phyloP scores from a whole-genome alignment of 331 rosid genomes.

The Quercus lobata region DNA sequence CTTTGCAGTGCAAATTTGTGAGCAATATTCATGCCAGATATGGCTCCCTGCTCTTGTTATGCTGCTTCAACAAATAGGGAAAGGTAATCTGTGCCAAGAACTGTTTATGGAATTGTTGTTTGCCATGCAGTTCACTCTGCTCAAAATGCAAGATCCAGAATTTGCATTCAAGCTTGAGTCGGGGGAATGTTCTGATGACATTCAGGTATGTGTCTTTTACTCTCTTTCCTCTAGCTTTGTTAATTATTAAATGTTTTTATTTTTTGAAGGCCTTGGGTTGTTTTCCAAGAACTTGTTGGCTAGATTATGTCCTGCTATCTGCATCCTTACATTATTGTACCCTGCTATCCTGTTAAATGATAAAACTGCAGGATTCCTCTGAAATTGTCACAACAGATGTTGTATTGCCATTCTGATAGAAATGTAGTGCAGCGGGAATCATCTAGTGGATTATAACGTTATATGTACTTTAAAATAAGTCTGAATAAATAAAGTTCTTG shows the following conservation, averaged over 20 bases:
- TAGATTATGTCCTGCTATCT: background rate
- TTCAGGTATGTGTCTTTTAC: conserved; percentile 61
- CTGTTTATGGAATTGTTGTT: conserved; percentile 34
- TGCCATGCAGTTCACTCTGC: conserved; percentile 61
- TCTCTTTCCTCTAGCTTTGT: background rate
- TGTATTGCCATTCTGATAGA: background rate
- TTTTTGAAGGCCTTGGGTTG: background rate
- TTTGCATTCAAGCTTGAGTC: conserved; percentile 57
- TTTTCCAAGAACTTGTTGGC: background rate
- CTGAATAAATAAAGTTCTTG: background rate
- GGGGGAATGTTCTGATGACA: conserved; percentile 43
- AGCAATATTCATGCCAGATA: conserved; percentile 58
- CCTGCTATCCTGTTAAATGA: background rate
- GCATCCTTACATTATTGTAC: background rate
- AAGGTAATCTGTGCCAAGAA: conserved; percentile 30
- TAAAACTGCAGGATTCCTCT: background rate
- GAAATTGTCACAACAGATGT: background rate
- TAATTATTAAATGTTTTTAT: background rate
- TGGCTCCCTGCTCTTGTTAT: conserved; percentile 87
- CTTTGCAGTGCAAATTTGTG: conserved; percentile 69
- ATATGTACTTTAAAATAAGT: background rate
- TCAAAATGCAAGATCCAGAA: conserved; percentile 84
- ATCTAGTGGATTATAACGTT: background rate
- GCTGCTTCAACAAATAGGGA: conserved; percentile 43
- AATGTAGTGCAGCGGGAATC: background rate